These are phyloP conservation scores for Cyberlindnera euphorbiae DNA, from an alignment of 805 yeast species.

Conservation along the genomic window DNA sequence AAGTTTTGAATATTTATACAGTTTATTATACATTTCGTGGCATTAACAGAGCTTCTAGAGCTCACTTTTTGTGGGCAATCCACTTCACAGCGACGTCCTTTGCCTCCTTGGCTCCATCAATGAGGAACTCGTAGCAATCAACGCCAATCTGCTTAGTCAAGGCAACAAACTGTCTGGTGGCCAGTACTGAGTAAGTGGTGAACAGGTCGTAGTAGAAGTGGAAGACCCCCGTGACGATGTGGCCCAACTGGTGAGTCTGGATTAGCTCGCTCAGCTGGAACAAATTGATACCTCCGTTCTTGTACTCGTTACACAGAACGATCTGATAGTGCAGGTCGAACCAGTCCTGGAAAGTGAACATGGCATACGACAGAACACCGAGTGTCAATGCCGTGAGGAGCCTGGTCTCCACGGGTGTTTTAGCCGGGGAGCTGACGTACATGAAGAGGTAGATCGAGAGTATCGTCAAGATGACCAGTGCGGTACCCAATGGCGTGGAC, in stretches of 20 bases:
- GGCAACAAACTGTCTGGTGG: slow-evolving; percentile 16
- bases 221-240: slow-evolving; percentile 1
- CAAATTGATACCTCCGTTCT: slow-evolving; percentile 22
- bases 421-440: slow-evolving; percentile 4
- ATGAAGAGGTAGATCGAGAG: slow-evolving; percentile 12
- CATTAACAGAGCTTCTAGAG: too few relatives aligned
- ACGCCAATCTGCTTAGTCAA: background rate
- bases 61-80: background rate
- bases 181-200: slow-evolving; percentile 13
- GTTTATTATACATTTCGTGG: too few relatives aligned
- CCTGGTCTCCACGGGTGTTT: slow-evolving; percentile 22
- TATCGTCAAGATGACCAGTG: slow-evolving; percentile 14
- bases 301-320: slow-evolving; percentile 26
- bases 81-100: slow-evolving; percentile 1
- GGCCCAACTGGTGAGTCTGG: slow-evolving; percentile 17
- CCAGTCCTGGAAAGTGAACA: slow-evolving; percentile 23
- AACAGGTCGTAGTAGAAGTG: background rate
- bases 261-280: slow-evolving; percentile 23
- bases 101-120: slow-evolving; percentile 7
- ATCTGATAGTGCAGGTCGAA: slow-evolving; percentile 22
- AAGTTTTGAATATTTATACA: background rate
- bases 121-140: background rate
- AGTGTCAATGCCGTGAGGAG: slow-evolving; percentile 18
- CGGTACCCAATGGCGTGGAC: slow-evolving; percentile 24
- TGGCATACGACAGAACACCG: slow-evolving; percentile 17